Evolutionary conservation across 352 stramenopile genomes (phyloP).

Genomic region (Pythium monospermum): DNA sequence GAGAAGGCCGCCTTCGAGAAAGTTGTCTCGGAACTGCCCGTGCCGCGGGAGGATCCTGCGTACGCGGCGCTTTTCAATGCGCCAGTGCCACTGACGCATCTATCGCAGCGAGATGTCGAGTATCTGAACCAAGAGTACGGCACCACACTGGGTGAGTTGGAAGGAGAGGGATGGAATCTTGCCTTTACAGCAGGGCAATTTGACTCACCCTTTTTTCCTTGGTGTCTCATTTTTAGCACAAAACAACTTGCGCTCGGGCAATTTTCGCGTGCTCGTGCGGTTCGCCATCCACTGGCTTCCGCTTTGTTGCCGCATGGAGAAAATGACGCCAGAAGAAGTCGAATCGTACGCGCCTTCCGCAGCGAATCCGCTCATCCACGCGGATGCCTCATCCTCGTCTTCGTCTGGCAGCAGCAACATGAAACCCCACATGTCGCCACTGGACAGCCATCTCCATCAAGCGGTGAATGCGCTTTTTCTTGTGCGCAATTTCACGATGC

Average conservation of each 20-base stretch:
- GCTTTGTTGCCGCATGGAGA: constrained; percentile 48
- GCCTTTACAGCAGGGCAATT: neutral
- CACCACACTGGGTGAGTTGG: constrained; percentile 46
- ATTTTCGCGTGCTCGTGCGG: constrained; percentile 73
- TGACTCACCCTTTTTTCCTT: neutral
- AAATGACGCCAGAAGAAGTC: constrained; percentile 48
- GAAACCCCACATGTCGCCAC: too few relatives aligned
- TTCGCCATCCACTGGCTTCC: constrained; percentile 48
- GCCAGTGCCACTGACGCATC: constrained; percentile 35
- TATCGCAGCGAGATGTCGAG: constrained; percentile 58
- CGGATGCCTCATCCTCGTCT: neutral
- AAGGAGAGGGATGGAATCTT: neutral
- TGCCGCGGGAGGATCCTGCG: constrained; percentile 44
- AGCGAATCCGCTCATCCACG: constrained; percentile 2
- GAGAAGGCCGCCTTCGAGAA: constrained; percentile 69
- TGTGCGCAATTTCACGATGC: constrained; percentile 66
- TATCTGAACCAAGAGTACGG: constrained; percentile 59
- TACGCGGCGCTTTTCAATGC: constrained; percentile 45
- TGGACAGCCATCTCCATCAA: constrained; percentile 43
- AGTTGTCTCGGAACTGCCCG: constrained; percentile 47
- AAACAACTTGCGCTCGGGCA: constrained; percentile 66
- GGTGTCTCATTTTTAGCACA: constrained; percentile 25
- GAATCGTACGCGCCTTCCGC: constrained; percentile 28
- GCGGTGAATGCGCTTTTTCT: constrained; percentile 71
- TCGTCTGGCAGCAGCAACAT: too few relatives aligned